Percentiles rank a stretch among this genome's conserved stretches.
Evolutionary conservation across 2,329 filamentous ascomycete genomes (phyloP).

Genomic region (Microthyrium microscopicum): DNA sequence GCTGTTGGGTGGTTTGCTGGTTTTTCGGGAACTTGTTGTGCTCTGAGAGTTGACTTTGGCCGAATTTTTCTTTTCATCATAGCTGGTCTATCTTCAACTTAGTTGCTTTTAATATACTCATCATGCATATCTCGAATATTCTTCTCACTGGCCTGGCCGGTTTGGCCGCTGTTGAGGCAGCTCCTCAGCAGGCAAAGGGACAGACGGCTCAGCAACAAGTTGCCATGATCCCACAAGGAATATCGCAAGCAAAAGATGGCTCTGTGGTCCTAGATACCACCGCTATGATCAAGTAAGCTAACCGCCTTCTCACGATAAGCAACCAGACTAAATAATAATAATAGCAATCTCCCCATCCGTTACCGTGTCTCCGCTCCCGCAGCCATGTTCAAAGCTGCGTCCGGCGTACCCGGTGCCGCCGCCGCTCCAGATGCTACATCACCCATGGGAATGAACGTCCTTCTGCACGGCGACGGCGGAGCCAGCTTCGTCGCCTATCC

Average conservation of each 20-base stretch:
- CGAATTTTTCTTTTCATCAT: no score
- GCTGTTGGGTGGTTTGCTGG: no score
- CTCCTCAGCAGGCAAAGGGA: not conserved
- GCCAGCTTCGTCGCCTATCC: constrained; percentile 43
- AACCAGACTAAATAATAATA: not conserved
- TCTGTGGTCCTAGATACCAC: constrained; percentile 39
- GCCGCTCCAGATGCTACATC: constrained; percentile 17
- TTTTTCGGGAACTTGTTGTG: no score
- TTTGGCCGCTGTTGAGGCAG: no score
- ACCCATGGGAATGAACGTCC: constrained; percentile 36
- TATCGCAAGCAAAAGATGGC: constrained; percentile 33
- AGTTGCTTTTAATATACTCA: no score
- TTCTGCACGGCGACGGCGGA: constrained; percentile 43
- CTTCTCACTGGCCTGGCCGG: no score
- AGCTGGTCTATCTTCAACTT: no score
- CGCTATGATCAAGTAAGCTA: constrained; percentile 34
- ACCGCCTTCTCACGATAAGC: not conserved
- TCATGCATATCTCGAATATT: no score
- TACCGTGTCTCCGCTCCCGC: constrained; percentile 40
- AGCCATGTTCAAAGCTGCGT: constrained; percentile 33
- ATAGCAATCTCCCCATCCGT: constrained; percentile 35
- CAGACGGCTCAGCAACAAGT: constrained; percentile 19
- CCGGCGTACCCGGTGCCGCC: constrained; percentile 32
- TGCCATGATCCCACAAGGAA: constrained; percentile 17
- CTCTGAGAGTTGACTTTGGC: no score